A percentile compares a stretch with the other conserved stretches of the same genome.
Evolutionary conservation across 2,329 filamentous ascomycete genomes (phyloP).

Genomic region (Fusarium newnesense): DNA sequence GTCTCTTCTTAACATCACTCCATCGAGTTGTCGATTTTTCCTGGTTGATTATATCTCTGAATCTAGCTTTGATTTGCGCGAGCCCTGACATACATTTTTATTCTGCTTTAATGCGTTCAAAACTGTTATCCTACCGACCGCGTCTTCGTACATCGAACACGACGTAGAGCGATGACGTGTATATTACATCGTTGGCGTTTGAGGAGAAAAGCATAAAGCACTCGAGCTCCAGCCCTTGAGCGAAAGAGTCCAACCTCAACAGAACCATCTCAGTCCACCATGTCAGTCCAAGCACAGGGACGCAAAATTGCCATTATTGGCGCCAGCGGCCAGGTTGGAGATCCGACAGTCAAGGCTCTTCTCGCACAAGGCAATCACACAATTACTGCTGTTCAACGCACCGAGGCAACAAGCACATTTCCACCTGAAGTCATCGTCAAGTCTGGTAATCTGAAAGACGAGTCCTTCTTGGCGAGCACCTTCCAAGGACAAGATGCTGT

Average conservation of each 20-base stretch:
- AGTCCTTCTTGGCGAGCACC: background rate
- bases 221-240: too few species aligned
- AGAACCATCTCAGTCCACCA: background rate
- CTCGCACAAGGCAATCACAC: constrained; percentile 1
- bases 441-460: constrained; percentile 8
- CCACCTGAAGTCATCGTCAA: background rate
- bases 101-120: background rate
- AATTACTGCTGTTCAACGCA: constrained; percentile 17
- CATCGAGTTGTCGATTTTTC: accelerated
- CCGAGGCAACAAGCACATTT: constrained; percentile 11
- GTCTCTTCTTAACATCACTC: background rate
- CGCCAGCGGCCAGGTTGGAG: constrained; percentile 10
- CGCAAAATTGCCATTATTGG: constrained; percentile 15
- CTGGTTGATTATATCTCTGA: accelerated
- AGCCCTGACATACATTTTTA: background rate
- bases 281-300: constrained; percentile 6
- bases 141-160: background rate
- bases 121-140: accelerated
- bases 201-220: background rate
- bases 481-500: constrained; percentile 19
- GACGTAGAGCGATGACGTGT: background rate
- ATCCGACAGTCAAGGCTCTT: background rate
- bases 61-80: accelerated
- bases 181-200: background rate
- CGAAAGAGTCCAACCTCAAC: background rate